Conservation (phyloP, 495 filamentous ascomycete genomes). For the Penicillium chermesinum region DNA sequence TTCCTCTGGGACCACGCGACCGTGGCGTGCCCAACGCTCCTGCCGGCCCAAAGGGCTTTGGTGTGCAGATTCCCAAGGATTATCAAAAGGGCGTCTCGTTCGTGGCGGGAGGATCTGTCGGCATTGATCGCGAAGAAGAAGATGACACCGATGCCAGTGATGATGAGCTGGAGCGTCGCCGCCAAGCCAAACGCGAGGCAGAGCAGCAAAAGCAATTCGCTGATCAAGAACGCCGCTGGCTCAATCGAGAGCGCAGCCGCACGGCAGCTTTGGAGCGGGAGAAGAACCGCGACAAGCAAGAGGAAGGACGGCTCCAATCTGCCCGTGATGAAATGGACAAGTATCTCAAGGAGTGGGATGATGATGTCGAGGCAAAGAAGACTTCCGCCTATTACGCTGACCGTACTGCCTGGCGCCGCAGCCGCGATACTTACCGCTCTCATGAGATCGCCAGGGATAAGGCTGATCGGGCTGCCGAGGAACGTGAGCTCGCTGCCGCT, state of each 20-base stretch:
- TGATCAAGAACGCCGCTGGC: slow-evolving; percentile 83
- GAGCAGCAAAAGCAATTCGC: slow-evolving; percentile 78
- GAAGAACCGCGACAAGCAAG: slow-evolving; percentile 68
- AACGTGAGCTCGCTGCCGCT: slow-evolving; percentile 63
- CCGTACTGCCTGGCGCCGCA: slow-evolving; percentile 76
- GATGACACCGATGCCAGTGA: slow-evolving; percentile 87
- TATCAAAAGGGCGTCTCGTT: slow-evolving; percentile 81
- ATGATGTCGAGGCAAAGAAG: slow-evolving; percentile 76
- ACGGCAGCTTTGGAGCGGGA: slow-evolving; percentile 82
- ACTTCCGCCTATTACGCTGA: slow-evolving; percentile 80
- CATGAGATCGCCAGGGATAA: slow-evolving; percentile 75
- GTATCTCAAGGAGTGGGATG: slow-evolving; percentile 76
- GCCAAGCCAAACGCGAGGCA: slow-evolving; percentile 61
- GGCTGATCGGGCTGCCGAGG: slow-evolving; percentile 71
- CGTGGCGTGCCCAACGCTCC: slow-evolving; percentile 68
- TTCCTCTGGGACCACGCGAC: slow-evolving; percentile 80
- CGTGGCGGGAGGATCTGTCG: slow-evolving; percentile 69
- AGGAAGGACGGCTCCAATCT: slow-evolving; percentile 48
- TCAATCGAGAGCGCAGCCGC: slow-evolving; percentile 79
- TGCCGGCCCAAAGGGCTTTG: slow-evolving; percentile 68
- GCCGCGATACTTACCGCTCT: slow-evolving; percentile 64
- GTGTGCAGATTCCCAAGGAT: slow-evolving; percentile 67
- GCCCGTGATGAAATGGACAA: slow-evolving; percentile 71
- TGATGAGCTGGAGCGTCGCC: slow-evolving; percentile 72
- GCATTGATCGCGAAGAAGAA: slow-evolving; percentile 69